Evolutionary conservation across 805 yeast genomes (phyloP).

Genomic region (Yamadazyma scolyti): DNA sequence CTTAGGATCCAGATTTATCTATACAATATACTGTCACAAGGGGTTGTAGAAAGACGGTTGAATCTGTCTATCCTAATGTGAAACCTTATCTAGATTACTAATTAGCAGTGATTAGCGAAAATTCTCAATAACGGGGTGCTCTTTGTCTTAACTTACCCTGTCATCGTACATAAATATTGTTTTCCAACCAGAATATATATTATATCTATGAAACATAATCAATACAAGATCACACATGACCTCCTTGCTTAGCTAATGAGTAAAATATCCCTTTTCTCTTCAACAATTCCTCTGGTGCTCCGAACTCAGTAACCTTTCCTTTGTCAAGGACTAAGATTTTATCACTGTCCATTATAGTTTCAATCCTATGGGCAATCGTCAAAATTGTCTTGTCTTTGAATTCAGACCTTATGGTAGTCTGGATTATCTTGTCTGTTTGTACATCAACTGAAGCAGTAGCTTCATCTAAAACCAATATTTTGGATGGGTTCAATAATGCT

Average conservation of each 20-base stretch:
- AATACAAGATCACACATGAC: too few species aligned
- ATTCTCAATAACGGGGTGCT: too few species aligned
- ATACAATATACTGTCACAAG: too few species aligned
- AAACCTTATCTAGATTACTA: too few species aligned
- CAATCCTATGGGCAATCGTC: slow-evolving; percentile 41
- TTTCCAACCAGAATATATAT: too few species aligned
- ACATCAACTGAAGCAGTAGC: slow-evolving; percentile 55
- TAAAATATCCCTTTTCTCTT: slow-evolving; percentile 27
- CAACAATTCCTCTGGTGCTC: slow-evolving; percentile 28
- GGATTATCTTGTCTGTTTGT: slow-evolving; percentile 33
- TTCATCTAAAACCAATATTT: slow-evolving; percentile 75
- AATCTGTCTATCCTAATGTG: too few species aligned
- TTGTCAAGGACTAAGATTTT: slow-evolving; percentile 35
- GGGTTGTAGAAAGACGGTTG: too few species aligned
- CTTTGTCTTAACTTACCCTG: too few species aligned
- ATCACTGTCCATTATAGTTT: slow-evolving; percentile 40
- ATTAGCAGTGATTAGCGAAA: too few species aligned
- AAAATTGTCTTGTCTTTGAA: slow-evolving; percentile 37
- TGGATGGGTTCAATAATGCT: slow-evolving; percentile 52
- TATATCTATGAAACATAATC: too few species aligned
- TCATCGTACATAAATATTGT: too few species aligned
- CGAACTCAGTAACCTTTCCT: slow-evolving; percentile 37
- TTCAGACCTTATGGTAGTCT: slow-evolving; percentile 33
- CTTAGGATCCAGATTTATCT: too few species aligned
- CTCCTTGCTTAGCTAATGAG: slow-evolving; percentile 38